Evolutionary conservation across 371 early-diverging fungal species (phyloP).

Genomic region (Mortierella sp.): DNA sequence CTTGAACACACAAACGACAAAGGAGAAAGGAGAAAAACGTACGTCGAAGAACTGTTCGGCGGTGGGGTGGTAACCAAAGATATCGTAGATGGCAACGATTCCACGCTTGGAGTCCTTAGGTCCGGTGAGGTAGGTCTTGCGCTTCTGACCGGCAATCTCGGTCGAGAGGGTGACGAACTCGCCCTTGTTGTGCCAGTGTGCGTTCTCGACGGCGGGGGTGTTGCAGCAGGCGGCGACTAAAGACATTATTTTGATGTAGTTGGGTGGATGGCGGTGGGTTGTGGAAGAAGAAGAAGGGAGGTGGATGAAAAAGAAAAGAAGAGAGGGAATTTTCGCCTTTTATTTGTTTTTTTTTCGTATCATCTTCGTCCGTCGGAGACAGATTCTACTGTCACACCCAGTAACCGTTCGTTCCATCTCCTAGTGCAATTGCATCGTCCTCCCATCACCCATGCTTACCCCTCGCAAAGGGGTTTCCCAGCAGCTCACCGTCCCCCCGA

Average conservation of each 20-base stretch:
- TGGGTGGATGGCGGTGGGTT: background rate
- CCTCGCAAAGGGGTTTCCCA: too few relatives aligned
- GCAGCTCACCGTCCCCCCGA: too few relatives aligned
- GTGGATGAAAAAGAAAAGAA: background rate
- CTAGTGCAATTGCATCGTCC: too few relatives aligned
- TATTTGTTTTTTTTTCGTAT: background rate
- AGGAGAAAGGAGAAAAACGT: background rate
- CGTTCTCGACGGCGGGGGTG: conserved; percentile 44
- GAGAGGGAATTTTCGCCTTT: too few relatives aligned
- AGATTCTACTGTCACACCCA: background rate
- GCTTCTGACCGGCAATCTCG: conserved; percentile 35
- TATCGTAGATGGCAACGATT: conserved; percentile 47
- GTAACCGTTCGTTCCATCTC: too few relatives aligned
- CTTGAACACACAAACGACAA: background rate
- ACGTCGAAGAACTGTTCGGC: conserved; percentile 51
- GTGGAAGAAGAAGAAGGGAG: background rate
- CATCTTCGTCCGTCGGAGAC: background rate
- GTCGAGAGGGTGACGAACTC: conserved; percentile 14
- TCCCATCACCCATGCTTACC: too few relatives aligned
- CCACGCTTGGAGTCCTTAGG: conserved; percentile 56
- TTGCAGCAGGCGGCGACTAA: conserved; percentile 48
- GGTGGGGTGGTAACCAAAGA: conserved; percentile 49
- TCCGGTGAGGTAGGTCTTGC: conserved; percentile 42
- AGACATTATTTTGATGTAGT: conserved; percentile 22
- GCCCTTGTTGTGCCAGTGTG: conserved; percentile 53